Percentiles rank a stretch among this genome's conserved stretches.
Evolutionary conservation across 768 basidiomycete genomes (phyloP).

Genomic region (Mycena polygramma): DNA sequence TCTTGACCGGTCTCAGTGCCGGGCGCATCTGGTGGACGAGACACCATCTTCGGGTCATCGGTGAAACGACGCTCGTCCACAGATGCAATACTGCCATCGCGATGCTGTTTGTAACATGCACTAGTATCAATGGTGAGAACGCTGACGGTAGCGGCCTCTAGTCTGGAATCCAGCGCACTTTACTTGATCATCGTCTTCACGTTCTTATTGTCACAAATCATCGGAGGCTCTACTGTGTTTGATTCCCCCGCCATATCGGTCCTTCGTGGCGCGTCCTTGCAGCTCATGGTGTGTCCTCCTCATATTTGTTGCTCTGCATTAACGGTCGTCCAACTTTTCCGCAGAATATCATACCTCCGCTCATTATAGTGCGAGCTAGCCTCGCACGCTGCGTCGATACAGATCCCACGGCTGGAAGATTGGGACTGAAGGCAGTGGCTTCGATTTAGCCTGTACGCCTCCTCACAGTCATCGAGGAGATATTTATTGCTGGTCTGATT

Average conservation of each 20-base stretch:
- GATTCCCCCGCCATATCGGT: background rate
- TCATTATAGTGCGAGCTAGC: background rate
- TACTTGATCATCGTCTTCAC: background rate
- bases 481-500: too few species aligned
- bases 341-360: background rate
- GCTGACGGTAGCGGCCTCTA: background rate
- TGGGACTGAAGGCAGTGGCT: too few species aligned
- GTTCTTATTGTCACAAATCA: background rate
- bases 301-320: too few species aligned
- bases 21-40: slow-evolving; percentile 22
- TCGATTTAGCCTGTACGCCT: too few species aligned
- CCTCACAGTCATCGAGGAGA: too few species aligned
- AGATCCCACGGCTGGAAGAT: too few species aligned
- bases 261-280: background rate
- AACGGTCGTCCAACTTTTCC: too few species aligned
- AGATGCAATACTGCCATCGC: slow-evolving; percentile 19
- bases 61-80: background rate
- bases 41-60: slow-evolving; percentile 1
- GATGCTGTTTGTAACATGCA: slow-evolving; percentile 5
- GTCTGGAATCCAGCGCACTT: background rate
- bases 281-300: background rate
- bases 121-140: background rate
- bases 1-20: slow-evolving; percentile 9
- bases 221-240: background rate
- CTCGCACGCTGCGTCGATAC: too few species aligned